Conservation (phyloP, 768 basidiomycete genomes). For the Lactarius akahatsu region DNA sequence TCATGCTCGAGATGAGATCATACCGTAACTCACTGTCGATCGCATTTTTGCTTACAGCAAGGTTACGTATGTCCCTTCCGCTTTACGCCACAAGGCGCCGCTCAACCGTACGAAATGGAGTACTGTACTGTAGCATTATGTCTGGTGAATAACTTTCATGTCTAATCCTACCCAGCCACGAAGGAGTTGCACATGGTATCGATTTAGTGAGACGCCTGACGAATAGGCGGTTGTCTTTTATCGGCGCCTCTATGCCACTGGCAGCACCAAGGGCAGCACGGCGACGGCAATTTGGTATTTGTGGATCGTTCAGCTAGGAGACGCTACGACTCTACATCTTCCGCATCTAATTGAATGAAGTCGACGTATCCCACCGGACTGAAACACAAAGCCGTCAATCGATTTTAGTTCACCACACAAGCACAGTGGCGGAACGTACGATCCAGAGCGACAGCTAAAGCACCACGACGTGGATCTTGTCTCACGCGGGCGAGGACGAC, state of each 20-base stretch:
- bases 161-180: not conserved
- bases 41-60: not conserved
- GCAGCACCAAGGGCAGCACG: no score
- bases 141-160: not conserved
- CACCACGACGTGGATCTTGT: conserved; percentile 26
- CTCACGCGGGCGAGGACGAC: conserved; percentile 20
- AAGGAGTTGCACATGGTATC: not conserved
- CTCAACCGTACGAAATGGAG: no score
- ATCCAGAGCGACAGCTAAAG: conserved; percentile 25
- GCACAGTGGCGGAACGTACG: conserved; percentile 12
- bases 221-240: not conserved
- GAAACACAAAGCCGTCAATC: not conserved
- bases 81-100: no score
- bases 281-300: not conserved
- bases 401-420: not conserved
- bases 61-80: not conserved
- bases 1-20: not conserved
- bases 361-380: conserved; percentile 26
- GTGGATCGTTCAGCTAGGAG: not conserved
- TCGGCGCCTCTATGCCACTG: not conserved
- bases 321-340: conserved; percentile 21
- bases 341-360: conserved; percentile 28
- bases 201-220: not conserved
- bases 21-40: not conserved
- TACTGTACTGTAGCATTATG: no score